Conservation (phyloP, 371 early-diverging fungal genomes). For the Mortierella sp. region DNA sequence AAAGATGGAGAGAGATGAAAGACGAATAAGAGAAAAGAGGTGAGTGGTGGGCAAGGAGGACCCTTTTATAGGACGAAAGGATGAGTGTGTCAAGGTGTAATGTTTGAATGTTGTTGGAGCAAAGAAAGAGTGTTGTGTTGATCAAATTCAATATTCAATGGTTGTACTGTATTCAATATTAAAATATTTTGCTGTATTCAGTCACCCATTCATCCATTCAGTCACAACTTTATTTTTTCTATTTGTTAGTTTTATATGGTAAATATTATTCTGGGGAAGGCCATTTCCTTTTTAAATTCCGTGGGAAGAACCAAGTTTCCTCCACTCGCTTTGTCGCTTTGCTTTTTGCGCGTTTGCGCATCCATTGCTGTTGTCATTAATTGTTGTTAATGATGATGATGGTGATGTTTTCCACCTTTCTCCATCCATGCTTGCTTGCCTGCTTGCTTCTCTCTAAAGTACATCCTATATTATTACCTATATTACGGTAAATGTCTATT, state of each 20-base stretch:
- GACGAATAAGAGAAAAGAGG: neutral
- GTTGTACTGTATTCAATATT: too few relatives aligned
- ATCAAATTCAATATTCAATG: neutral
- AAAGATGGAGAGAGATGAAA: neutral
- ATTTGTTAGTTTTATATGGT: neutral
- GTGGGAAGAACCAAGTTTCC: conserved; percentile 41
- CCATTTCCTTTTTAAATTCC: conserved; percentile 57
- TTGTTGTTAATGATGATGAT: too few relatives aligned
- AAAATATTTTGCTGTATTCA: too few relatives aligned
- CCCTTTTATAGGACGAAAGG: conserved; percentile 6
- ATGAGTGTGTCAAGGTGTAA: neutral
- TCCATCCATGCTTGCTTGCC: too few relatives aligned
- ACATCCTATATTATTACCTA: too few relatives aligned
- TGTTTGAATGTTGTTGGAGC: neutral
- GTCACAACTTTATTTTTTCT: conserved; percentile 5
- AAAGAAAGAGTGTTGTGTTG: conserved; percentile 1
- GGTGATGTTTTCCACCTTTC: too few relatives aligned
- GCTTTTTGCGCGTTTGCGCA: too few relatives aligned
- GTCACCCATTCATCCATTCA: neutral
- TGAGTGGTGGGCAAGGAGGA: neutral
- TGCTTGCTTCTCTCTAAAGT: too few relatives aligned
- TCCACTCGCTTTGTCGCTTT: neutral
- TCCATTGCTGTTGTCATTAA: too few relatives aligned
- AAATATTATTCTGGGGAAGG: conserved; percentile 7
- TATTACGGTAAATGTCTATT: too few relatives aligned